A percentile compares a stretch with the other conserved stretches of the same genome.
Conservation (phyloP, 176 grass and related monocot species). For the Oryza coarctata region DNA sequence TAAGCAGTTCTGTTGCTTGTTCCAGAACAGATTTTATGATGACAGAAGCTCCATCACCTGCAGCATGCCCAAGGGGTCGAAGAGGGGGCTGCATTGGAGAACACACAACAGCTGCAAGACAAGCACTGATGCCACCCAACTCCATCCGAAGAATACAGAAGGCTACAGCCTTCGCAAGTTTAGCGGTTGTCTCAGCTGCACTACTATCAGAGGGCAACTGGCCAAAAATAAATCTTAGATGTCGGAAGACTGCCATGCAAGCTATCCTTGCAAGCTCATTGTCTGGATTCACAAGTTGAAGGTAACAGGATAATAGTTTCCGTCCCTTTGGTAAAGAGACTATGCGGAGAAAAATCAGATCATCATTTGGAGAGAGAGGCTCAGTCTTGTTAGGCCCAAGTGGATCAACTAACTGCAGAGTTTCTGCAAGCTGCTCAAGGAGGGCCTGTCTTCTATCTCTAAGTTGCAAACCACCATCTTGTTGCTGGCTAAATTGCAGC, state of each 20-base stretch:
- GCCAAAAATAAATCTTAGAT: conserved; percentile 71
- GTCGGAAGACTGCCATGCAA: conserved; percentile 82
- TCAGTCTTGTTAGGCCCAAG: conserved; percentile 49
- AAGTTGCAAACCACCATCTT: conserved; percentile 68
- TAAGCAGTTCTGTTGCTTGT: conserved; percentile 61
- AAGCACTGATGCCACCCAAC: conserved; percentile 65
- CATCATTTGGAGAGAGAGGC: conserved; percentile 48
- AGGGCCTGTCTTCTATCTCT: conserved; percentile 64
- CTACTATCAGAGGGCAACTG: conserved; percentile 43
- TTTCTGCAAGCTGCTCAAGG: conserved; percentile 60
- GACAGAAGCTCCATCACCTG: conserved; percentile 69
- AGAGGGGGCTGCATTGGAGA: conserved; percentile 77
- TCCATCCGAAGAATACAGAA: conserved; percentile 63
- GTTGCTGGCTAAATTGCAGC: conserved; percentile 61
- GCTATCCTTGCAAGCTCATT: conserved; percentile 53
- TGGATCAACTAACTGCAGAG: conserved; percentile 80
- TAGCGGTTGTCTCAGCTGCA: conserved; percentile 47
- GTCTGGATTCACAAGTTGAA: conserved; percentile 55
- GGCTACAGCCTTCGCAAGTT: conserved; percentile 51
- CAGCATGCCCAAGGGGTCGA: conserved; percentile 53
- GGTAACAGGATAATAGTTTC: conserved; percentile 67
- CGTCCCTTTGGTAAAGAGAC: conserved; percentile 79
- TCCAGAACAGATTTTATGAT: conserved; percentile 77
- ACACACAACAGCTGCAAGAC: conserved; percentile 79
- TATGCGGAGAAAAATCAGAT: conserved; percentile 71